phyloP scores from a whole-genome alignment of 257 asterid genomes.

The Capsicum baccatum region DNA sequence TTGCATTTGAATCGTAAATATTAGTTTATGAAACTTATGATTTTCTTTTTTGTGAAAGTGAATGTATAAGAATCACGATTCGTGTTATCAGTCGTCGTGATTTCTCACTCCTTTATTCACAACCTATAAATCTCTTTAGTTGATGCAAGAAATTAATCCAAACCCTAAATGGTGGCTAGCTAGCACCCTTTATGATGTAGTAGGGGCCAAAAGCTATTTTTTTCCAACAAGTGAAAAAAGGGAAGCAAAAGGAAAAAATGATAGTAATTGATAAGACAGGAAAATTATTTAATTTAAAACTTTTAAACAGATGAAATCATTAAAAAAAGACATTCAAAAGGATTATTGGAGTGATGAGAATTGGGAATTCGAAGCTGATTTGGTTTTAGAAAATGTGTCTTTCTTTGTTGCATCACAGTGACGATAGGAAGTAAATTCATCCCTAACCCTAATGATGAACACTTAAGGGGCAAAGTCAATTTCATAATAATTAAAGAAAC shows the following conservation, averaged over 20 bases:
- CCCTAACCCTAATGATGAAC: neutral
- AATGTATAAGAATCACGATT: too few species aligned
- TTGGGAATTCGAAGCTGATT: slow-evolving; percentile 19
- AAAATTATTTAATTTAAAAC: neutral
- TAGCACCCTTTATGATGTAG: too few species aligned
- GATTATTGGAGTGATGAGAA: slow-evolving; percentile 10
- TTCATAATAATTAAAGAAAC: slow-evolving; percentile 21
- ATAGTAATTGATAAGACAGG: neutral
- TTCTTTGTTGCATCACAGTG: slow-evolving; percentile 26
- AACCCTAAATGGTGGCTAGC: too few species aligned
- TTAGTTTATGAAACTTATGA: too few species aligned
- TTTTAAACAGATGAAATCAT: neutral
- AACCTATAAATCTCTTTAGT: too few species aligned
- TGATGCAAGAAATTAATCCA: too few species aligned
- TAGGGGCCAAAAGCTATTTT: too few species aligned
- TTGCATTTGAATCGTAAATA: too few species aligned
- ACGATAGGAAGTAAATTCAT: slow-evolving; percentile 17
- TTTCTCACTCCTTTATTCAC: too few species aligned
- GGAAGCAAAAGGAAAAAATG: neutral
- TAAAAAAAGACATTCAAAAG: neutral
- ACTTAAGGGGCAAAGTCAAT: slow-evolving; percentile 13
- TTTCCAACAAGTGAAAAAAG: neutral
- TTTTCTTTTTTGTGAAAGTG: too few species aligned
- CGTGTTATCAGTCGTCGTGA: too few species aligned
- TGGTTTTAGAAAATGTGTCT: slow-evolving; percentile 27